phyloP scores from a whole-genome alignment of 805 yeast species.

The Monosporozyma siamensis region DNA sequence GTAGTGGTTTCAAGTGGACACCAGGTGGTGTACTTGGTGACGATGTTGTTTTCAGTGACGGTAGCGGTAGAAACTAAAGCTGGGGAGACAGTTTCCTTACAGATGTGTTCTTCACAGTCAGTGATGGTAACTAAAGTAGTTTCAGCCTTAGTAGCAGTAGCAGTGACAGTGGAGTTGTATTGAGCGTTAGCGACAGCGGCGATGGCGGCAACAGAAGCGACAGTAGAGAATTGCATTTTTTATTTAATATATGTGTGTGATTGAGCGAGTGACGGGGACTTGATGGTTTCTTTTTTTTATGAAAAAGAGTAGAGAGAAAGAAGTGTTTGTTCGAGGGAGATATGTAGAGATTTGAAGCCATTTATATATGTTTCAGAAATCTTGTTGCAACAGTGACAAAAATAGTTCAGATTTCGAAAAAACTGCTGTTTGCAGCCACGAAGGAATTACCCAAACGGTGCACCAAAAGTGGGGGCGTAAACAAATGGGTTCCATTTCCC shows the following conservation, averaged over 20 bases:
- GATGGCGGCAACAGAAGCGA: constrained; percentile 31
- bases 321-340: not conserved
- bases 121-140: constrained; percentile 33
- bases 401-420: too few species aligned
- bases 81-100: constrained; percentile 28
- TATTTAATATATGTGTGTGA: not conserved
- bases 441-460: too few species aligned
- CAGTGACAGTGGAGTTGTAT: constrained; percentile 22
- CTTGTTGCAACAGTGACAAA: not conserved
- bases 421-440: too few species aligned
- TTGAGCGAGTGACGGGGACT: constrained; percentile 2
- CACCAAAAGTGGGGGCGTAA: too few species aligned
- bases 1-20: constrained; percentile 32
- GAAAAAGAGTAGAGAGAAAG: not conserved
- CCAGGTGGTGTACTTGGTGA: constrained; percentile 27
- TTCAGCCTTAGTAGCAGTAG: constrained; percentile 12
- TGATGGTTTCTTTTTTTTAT: not conserved
- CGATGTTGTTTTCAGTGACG: constrained; percentile 22
- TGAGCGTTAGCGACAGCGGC: constrained; percentile 29
- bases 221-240: constrained; percentile 35
- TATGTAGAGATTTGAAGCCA: not conserved
- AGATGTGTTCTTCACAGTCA: constrained; percentile 27
- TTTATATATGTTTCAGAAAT: constrained; percentile 3
- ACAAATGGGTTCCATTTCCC: too few species aligned
- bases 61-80: constrained; percentile 32